Conservation (phyloP, 2,329 filamentous ascomycete genomes). For the Penicillium sp. region DNA sequence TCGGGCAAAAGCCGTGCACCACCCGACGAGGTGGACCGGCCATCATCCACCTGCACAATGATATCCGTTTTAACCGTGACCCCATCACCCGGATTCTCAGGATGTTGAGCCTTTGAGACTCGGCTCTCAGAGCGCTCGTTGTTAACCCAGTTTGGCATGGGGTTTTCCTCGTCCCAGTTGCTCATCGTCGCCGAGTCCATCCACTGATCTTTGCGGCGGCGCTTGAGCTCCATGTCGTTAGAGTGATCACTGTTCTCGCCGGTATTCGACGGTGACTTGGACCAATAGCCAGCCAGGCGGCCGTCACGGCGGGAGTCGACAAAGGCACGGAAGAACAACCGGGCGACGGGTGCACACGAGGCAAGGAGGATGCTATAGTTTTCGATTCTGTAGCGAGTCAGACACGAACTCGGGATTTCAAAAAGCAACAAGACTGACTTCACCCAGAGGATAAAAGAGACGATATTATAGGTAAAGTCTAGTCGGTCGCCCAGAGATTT, state of each 20-base stretch:
- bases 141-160: slow-evolving; percentile 5
- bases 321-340: slow-evolving; percentile 31
- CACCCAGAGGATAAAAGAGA: slow-evolving; percentile 35
- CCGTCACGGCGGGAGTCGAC: slow-evolving; percentile 24
- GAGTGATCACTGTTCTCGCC: slow-evolving; percentile 7
- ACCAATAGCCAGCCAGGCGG: slow-evolving; percentile 21
- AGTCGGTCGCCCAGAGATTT: slow-evolving; percentile 32
- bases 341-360: slow-evolving; percentile 32
- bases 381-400: slow-evolving; percentile 28
- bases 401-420: background rate
- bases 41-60: slow-evolving; percentile 26
- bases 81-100: slow-evolving; percentile 10
- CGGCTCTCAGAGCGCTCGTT: slow-evolving; percentile 13
- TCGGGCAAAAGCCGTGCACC: slow-evolving; percentile 16
- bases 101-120: slow-evolving; percentile 10
- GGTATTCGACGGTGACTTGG: slow-evolving; percentile 16
- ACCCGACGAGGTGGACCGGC: slow-evolving; percentile 15
- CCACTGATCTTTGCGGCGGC: slow-evolving; percentile 13
- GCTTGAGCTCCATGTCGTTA: slow-evolving; percentile 18
- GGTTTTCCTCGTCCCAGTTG: slow-evolving; percentile 16
- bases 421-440: slow-evolving; percentile 26
- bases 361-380: slow-evolving; percentile 38
- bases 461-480: slow-evolving; percentile 38
- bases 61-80: slow-evolving; percentile 34
- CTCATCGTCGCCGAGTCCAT: slow-evolving; percentile 14